phyloP scores from a whole-genome alignment of 2,329 filamentous ascomycete genomes.

The Stemphylium beticola region DNA sequence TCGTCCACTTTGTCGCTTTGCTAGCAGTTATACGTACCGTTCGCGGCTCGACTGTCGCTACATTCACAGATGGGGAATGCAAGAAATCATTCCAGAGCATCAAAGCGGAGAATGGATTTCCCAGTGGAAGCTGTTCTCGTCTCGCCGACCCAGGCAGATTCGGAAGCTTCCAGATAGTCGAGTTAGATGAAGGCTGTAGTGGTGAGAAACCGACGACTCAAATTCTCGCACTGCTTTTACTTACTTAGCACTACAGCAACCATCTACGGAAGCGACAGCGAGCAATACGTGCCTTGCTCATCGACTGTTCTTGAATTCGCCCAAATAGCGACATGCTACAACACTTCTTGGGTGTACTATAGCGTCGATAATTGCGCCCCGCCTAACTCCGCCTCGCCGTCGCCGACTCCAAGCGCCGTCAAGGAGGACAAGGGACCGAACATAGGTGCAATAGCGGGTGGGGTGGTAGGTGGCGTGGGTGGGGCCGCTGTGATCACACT shows the following conservation, averaged over 20 bases:
- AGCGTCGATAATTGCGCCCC: constrained; percentile 6
- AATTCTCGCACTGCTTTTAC: background rate
- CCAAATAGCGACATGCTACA: constrained; percentile 1
- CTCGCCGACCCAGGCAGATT: background rate
- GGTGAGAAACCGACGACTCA: background rate
- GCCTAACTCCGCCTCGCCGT: background rate
- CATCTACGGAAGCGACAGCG: background rate
- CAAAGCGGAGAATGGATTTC: constrained; percentile 4
- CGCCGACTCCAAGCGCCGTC: background rate
- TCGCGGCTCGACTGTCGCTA: constrained; percentile 1
- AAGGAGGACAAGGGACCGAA: background rate
- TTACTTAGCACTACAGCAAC: background rate
- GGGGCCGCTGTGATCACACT: constrained; percentile 1
- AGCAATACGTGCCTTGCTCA: background rate
- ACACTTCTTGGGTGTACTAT: constrained; percentile 10
- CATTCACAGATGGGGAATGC: constrained; percentile 3
- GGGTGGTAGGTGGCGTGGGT: constrained; percentile 1
- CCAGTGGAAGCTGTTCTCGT: constrained; percentile 2
- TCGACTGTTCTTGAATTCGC: constrained; percentile 7
- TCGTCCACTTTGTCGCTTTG: background rate
- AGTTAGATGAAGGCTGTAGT: constrained; percentile 6
- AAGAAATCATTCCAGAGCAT: constrained; percentile 2
- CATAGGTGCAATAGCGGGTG: constrained; percentile 6
- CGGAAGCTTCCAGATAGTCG: constrained; percentile 7
- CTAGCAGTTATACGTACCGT: background rate